Evolutionary conservation across 2,329 filamentous ascomycete species (phyloP), one percentile per base, ranked within the genome.

Genomic region (Hypoxylon sp.): DNA sequence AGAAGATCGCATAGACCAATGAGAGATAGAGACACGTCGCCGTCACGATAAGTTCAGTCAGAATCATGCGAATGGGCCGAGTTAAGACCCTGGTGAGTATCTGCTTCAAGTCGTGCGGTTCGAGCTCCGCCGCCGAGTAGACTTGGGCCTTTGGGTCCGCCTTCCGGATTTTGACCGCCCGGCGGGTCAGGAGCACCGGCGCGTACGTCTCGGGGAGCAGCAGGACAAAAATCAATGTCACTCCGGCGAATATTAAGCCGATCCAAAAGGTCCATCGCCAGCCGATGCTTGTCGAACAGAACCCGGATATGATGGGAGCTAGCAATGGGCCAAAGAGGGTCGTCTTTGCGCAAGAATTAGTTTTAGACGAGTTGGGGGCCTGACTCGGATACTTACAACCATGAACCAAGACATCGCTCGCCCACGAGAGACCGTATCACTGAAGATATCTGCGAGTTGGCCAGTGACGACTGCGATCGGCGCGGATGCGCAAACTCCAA

Each of bases 231-330:
- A 88, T 75, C 76, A 89, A 82, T 1, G 88, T 89, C 0, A 78
- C 77, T 24, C 85, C 89, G 1, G 90, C 91, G 57, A 92, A 81
- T 16, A 93, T 91, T 14, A 92, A 80, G 12, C 81, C 89, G 22
- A 93, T 83, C 85, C 89, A 92, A 72, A 91, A 91, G 1, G 84
- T 79, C 90, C 90, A 92, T 42, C 87, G 83, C 90, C 90, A 92
- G 24, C 84, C 85, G 24, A 90, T 83, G 1, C 81, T 82, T 1
- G 81, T 74, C 0, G 86, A 81, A 38, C 86, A 84, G 76, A 85
- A 91, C 8, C 89, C 90, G 0, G 87, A 87, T 20, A 90, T 82
- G 14, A 90, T 85, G 2, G 90, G 90, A 0, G 88, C 87, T 2
- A 89, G 76, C n/a, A 92, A 81, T 0, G 89, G 90, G 0, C 90